These are phyloP conservation scores for Xylaria longipes DNA, from an alignment of 495 filamentous ascomycete species.

Conservation along the genomic window DNA sequence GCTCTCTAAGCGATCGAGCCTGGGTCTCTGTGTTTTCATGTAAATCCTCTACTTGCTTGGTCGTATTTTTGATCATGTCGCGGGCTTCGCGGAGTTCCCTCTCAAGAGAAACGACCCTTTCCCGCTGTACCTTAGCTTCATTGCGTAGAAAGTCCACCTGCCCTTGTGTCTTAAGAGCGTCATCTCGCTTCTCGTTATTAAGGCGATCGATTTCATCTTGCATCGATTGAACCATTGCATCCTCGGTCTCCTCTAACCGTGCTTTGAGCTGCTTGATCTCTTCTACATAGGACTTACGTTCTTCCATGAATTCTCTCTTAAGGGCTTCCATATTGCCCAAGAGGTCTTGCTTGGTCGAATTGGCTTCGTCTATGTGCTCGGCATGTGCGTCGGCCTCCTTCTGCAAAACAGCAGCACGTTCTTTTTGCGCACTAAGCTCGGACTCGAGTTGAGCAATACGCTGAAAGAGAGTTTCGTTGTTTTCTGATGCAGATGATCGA, in stretches of 20 bases:
- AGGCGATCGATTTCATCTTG: slow-evolving; percentile 72
- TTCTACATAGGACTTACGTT: slow-evolving; percentile 78
- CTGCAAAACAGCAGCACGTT: slow-evolving; percentile 59
- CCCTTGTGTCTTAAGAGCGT: slow-evolving; percentile 61
- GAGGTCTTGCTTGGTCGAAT: slow-evolving; percentile 92
- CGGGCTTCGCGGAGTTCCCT: slow-evolving; percentile 58
- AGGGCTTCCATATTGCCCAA: slow-evolving; percentile 93
- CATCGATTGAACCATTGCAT: slow-evolving; percentile 83
- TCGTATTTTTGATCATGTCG: slow-evolving; percentile 56
- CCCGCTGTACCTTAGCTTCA: slow-evolving; percentile 60
- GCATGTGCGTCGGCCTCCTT: slow-evolving; percentile 64
- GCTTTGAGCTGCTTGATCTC: slow-evolving; percentile 77
- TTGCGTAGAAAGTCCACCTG: slow-evolving; percentile 62
- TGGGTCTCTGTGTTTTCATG: slow-evolving; percentile 58
- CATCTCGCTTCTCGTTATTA: slow-evolving; percentile 61
- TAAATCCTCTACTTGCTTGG: slow-evolving; percentile 57
- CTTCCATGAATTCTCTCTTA: slow-evolving; percentile 84
- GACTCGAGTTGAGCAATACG: slow-evolving; percentile 81
- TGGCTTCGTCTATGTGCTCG: slow-evolving; percentile 75
- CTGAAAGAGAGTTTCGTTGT: slow-evolving; percentile 46
- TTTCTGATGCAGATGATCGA: slow-evolving; percentile 43
- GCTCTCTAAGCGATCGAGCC: slow-evolving; percentile 62
- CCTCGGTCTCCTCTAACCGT: slow-evolving; percentile 84
- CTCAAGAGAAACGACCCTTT: slow-evolving; percentile 60
- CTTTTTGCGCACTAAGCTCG: slow-evolving; percentile 68